These are phyloP conservation scores for Kuraishia hungarica DNA, from an alignment of 805 yeast species.

Conservation along the genomic window DNA sequence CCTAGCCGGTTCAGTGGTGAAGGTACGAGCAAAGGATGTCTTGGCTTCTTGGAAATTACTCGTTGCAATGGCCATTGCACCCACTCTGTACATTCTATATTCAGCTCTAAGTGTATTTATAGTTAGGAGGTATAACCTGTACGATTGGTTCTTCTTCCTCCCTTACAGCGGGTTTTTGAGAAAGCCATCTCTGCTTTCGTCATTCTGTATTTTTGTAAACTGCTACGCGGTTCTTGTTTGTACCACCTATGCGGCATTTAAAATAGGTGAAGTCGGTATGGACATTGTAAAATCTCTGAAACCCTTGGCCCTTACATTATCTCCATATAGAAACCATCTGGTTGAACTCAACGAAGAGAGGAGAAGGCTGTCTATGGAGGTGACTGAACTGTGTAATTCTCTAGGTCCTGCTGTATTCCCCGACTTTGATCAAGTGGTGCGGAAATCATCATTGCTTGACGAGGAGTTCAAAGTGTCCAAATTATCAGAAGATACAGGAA, in stretches of 20 bases:
- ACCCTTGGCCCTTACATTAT: conserved; percentile 61
- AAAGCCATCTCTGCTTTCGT: conserved; percentile 13
- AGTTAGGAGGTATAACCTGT: conserved; percentile 10
- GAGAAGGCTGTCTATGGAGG: conserved; percentile 53
- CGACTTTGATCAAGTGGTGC: conserved; percentile 42
- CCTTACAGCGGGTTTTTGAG: conserved; percentile 2
- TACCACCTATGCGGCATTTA: conserved; percentile 80
- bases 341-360: conserved; percentile 53
- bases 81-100: conserved; percentile 71
- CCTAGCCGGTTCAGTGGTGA: conserved; percentile 77
- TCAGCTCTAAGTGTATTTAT: conserved; percentile 45
- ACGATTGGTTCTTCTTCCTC: conserved; percentile 4
- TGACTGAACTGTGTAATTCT: conserved; percentile 72
- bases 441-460: not conserved
- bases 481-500: conserved; percentile 9
- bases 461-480: conserved; percentile 2
- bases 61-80: conserved; percentile 82
- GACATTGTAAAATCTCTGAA: conserved; percentile 79
- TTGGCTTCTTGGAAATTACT: conserved; percentile 94
- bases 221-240: conserved; percentile 57
- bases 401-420: conserved; percentile 84
- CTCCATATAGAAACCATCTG: conserved; percentile 42
- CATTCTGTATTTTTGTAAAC: conserved; percentile 27
- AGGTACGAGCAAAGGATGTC: conserved; percentile 85
- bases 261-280: conserved; percentile 89